phyloP scores from a whole-genome alignment of 306 rosid genomes.

The Vachellia collinsii region DNA sequence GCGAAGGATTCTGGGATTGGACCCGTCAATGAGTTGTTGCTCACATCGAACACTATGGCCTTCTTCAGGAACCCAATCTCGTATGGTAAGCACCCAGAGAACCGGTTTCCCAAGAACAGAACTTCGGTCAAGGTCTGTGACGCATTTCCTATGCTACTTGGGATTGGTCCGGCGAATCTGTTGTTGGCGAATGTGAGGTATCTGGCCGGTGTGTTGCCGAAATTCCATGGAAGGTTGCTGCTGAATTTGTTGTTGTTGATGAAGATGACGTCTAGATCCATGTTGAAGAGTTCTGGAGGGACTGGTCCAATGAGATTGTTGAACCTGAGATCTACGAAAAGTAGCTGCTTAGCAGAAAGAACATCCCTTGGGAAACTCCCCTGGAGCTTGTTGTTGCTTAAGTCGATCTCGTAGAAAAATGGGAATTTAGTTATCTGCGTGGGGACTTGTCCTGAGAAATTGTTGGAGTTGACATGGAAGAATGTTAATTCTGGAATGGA shows the following conservation, averaged over 20 bases:
- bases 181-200: conserved; percentile 76
- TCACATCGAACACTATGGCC: conserved; percentile 56
- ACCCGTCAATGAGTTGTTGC: conserved; percentile 49
- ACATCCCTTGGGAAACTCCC: conserved; percentile 52
- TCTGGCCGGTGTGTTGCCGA: conserved; percentile 55
- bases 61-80: conserved; percentile 56
- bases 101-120: conserved; percentile 54
- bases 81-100: conserved; percentile 60
- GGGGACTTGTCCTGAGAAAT: conserved; percentile 48
- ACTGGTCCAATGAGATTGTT: conserved; percentile 41
- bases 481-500: conserved; percentile 48
- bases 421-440: not conserved
- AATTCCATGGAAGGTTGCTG: conserved; percentile 41
- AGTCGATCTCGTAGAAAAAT: conserved; percentile 65
- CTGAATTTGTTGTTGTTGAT: conserved; percentile 61
- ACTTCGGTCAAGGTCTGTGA: conserved; percentile 53
- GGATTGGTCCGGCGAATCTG: conserved; percentile 59
- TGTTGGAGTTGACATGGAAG: conserved; percentile 81
- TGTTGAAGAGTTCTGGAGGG: conserved; percentile 41
- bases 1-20: conserved; percentile 68
- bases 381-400: conserved; percentile 54
- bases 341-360: conserved; percentile 34
- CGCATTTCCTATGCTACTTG: conserved; percentile 52
- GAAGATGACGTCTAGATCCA: conserved; percentile 55
- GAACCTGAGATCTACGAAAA: conserved; percentile 75